Evolutionary conservation across 495 filamentous ascomycete species (phyloP).

Genomic region (Platismatia glauca): DNA sequence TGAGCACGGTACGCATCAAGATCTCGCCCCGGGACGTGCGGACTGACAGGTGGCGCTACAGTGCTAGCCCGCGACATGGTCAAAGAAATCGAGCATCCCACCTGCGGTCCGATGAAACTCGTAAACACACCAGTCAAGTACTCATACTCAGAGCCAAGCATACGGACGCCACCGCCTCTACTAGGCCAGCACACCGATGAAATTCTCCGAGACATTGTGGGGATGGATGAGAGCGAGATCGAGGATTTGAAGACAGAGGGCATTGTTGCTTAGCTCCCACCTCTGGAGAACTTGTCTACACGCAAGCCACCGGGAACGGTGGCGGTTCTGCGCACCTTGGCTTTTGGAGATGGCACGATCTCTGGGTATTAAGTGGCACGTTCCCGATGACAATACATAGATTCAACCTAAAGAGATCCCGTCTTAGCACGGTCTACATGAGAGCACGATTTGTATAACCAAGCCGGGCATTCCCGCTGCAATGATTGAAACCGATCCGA

Average conservation of each 20-base stretch:
- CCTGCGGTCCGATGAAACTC: slow-evolving; percentile 77
- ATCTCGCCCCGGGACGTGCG: not conserved
- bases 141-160: slow-evolving; percentile 68
- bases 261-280: slow-evolving; percentile 47
- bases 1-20: slow-evolving; percentile 50
- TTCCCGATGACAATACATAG: not conserved
- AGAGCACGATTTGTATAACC: not conserved
- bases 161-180: slow-evolving; percentile 72
- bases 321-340: not conserved
- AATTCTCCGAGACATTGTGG: slow-evolving; percentile 58
- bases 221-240: slow-evolving; percentile 54
- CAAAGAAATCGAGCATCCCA: slow-evolving; percentile 69
- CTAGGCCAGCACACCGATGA: slow-evolving; percentile 91
- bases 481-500: not conserved
- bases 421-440: not conserved
- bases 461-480: not conserved
- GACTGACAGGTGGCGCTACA: slow-evolving; percentile 19
- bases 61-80: slow-evolving; percentile 84
- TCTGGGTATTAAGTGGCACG: not conserved
- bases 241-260: slow-evolving; percentile 55
- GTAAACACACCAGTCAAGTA: slow-evolving; percentile 97
- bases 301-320: not conserved
- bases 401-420: not conserved
- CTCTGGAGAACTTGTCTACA: not conserved
- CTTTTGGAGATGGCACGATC: not conserved